These are phyloP conservation scores for Calendula officinalis DNA, from an alignment of 129 eudicot genomes.

Conservation along the genomic window DNA sequence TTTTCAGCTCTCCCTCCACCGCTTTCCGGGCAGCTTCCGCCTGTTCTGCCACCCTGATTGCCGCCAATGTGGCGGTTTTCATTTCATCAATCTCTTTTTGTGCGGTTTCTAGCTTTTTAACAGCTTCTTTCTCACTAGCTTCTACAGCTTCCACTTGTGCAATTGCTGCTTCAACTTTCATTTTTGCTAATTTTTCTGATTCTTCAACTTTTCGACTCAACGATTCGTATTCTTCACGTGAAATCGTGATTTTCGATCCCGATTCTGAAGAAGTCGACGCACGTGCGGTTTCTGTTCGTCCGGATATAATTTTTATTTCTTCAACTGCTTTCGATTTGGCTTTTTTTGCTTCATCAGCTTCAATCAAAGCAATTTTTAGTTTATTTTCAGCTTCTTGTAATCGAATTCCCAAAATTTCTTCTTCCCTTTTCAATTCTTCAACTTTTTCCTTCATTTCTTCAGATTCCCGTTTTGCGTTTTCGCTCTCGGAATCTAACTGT, in stretches of 20 bases:
- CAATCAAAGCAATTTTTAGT: constrained; percentile 45
- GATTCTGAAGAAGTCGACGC: constrained; percentile 66
- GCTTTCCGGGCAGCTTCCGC: constrained; percentile 85
- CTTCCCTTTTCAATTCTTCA: constrained; percentile 63
- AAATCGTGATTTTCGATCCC: constrained; percentile 62
- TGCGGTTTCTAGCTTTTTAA: constrained; percentile 55
- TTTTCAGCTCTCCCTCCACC: constrained; percentile 76
- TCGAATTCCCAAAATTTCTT: constrained; percentile 41
- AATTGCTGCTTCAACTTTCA: constrained; percentile 90
- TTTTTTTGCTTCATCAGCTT: constrained; percentile 79
- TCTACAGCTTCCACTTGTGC: constrained; percentile 94
- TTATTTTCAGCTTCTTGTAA: constrained; percentile 63
- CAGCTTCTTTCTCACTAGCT: constrained; percentile 85
- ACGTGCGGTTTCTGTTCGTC: constrained; percentile 61
- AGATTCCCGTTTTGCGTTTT: constrained; percentile 56
- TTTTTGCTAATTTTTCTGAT: constrained; percentile 60
- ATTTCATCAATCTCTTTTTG: constrained; percentile 67
- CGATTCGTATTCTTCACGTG: constrained; percentile 78
- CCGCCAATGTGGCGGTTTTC: constrained; percentile 63
- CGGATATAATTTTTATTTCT: constrained; percentile 52
- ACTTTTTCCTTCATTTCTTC: constrained; percentile 67
- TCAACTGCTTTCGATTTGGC: constrained; percentile 68
- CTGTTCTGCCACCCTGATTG: constrained; percentile 70
- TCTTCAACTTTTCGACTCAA: constrained; percentile 76
- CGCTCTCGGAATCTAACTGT: constrained; percentile 62